Evolutionary conservation across 257 asterid species (phyloP).

Genomic region (Leonotis leonurus): DNA sequence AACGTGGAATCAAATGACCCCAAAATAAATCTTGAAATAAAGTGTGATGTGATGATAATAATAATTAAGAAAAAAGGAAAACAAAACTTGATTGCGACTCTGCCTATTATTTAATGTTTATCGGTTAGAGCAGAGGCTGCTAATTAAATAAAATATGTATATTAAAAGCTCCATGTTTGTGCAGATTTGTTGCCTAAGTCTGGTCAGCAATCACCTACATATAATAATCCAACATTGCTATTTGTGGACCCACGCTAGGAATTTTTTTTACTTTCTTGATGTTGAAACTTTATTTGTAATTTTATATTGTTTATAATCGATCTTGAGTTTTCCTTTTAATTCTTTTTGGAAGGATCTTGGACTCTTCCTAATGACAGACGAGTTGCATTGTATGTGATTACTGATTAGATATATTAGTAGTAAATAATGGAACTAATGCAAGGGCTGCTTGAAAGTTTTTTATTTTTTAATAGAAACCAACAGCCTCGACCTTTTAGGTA

Average conservation of each 20-base stretch:
- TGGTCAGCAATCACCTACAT: conserved; percentile 19
- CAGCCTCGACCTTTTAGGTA: background rate
- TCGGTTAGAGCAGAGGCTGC: conserved; percentile 21
- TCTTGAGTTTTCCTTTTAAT: too few relatives aligned
- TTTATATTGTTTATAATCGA: background rate
- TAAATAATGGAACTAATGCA: background rate
- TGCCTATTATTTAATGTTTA: background rate
- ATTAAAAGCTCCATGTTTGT: conserved; percentile 1
- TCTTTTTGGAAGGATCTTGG: background rate
- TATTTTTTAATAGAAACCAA: background rate
- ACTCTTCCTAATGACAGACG: background rate
- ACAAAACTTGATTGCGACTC: conserved; percentile 29
- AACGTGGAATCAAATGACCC: conserved; percentile 26
- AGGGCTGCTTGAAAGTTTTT: background rate
- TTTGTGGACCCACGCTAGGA: conserved; percentile 12
- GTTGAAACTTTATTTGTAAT: background rate
- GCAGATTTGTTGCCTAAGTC: conserved; percentile 5
- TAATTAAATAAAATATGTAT: background rate
- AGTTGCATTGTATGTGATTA: too few relatives aligned
- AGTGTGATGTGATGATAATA: background rate
- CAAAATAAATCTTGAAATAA: background rate
- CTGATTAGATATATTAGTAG: background rate
- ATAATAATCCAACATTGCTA: conserved; percentile 10
- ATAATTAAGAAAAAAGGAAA: conserved; percentile 15
- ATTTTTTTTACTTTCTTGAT: background rate